phyloP scores from a whole-genome alignment of 2,329 filamentous ascomycete species.

The Colletotrichum neosansevieriae region DNA sequence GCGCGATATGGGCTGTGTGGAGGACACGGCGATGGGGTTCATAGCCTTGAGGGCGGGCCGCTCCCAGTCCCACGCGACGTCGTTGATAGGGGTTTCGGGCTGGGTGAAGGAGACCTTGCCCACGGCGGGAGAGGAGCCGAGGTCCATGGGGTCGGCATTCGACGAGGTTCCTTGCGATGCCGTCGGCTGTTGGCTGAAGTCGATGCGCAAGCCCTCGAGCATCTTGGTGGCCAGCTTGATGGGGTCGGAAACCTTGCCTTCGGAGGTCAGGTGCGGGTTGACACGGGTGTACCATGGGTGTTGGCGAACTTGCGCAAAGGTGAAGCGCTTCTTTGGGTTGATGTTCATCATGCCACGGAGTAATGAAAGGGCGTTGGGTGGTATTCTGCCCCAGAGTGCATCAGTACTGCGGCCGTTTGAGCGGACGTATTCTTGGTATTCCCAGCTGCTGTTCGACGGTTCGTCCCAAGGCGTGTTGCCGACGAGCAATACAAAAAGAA shows the following conservation, averaged over 20 bases:
- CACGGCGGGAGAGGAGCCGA: slow-evolving; percentile 64
- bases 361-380: slow-evolving; percentile 79
- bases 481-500: slow-evolving; percentile 94
- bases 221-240: slow-evolving; percentile 92
- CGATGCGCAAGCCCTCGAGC: slow-evolving; percentile 90
- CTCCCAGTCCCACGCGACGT: slow-evolving; percentile 90
- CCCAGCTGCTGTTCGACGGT: slow-evolving; percentile 86
- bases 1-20: slow-evolving; percentile 61
- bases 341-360: slow-evolving; percentile 94
- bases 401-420: slow-evolving; percentile 86
- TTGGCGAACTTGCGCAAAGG: slow-evolving; percentile 85
- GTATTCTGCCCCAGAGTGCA: slow-evolving; percentile 85
- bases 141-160: slow-evolving; percentile 73
- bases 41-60: slow-evolving; percentile 72
- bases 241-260: slow-evolving; percentile 82
- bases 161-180: slow-evolving; percentile 54
- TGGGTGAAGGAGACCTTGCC: slow-evolving; percentile 81
- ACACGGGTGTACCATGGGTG: slow-evolving; percentile 94
- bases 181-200: slow-evolving; percentile 79
- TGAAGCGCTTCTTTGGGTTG: slow-evolving; percentile 80
- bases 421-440: slow-evolving; percentile 88
- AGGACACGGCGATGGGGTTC: slow-evolving; percentile 56
- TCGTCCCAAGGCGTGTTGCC: slow-evolving; percentile 99
- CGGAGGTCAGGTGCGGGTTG: slow-evolving; percentile 80
- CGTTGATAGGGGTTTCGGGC: slow-evolving; percentile 80